Evolutionary conservation across 1,284 basidiomycete genomes (phyloP), one percentile per base, ranked within the genome.

Genomic region (Acaromyces ingoldii): DNA sequence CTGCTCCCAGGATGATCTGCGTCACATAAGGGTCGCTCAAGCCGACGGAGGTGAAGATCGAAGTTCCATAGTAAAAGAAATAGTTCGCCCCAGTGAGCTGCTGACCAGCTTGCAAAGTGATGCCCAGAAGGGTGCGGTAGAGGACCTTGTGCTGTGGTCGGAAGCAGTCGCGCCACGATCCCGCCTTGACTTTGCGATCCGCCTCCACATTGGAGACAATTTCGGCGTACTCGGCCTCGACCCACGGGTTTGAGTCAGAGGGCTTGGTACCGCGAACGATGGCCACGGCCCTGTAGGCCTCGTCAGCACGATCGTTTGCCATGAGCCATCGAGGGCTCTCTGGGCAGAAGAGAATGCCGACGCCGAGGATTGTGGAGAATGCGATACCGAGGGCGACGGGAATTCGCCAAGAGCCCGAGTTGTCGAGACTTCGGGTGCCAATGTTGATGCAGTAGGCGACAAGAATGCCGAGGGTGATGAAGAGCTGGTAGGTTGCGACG

Each of bases 401-500:
- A 9, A 81, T 81, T 22, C 83, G 82, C 86, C 86, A 88, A 15
- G 83, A 82, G 2, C 77, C 81, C 36, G 57, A 55, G 24, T 46
- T 53, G 9, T 13, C 33, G 15, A 50, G 19, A 9, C 54, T 36
- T 5, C 59, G 41, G 0, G 72, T 74, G 9, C 73, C 75, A 30
- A 73, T 64, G 53, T 71, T 72, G 33, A 63, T 64, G 37, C 66
- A 70, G 80, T 85, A 88, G 6, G 86, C 85, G 37, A 87, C 80
- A 37, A 89, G 80, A 57, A 88, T 88, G 62, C 86, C 86, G 60
- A 85, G 80, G 0, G 85, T 87, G 68, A 87, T 87, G 76, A 85
- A 84, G 19, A 88, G 78, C 68, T 22, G 51, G 39, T 49, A 49
- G 22, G 46, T 49, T 17, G 76, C 77, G 28, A 85, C 87, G 22